phyloP scores from a whole-genome alignment of 805 yeast genomes.

The Pichia membranifaciens region DNA sequence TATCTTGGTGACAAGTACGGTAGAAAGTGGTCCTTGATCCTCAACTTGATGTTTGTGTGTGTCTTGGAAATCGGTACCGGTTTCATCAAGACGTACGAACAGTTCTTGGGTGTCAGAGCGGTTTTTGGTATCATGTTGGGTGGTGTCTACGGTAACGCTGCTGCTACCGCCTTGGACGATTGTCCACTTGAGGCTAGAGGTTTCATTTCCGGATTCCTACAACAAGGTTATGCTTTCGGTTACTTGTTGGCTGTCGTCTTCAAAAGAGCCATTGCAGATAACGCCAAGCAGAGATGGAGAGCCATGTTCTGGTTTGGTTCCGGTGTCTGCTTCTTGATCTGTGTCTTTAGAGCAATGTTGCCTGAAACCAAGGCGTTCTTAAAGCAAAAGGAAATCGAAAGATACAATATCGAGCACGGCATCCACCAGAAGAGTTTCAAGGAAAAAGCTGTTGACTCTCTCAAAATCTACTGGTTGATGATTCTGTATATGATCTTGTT shows the following conservation, averaged over 20 bases:
- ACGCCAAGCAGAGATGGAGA: slow-evolving; percentile 52
- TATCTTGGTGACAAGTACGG: slow-evolving; percentile 55
- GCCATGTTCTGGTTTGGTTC: slow-evolving; percentile 65
- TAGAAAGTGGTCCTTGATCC: slow-evolving; percentile 51
- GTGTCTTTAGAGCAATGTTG: slow-evolving; percentile 36
- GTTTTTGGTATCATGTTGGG: slow-evolving; percentile 58
- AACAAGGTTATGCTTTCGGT: slow-evolving; percentile 76
- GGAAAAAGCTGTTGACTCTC: slow-evolving; percentile 31
- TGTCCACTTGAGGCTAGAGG: slow-evolving; percentile 51
- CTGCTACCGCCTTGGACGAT: slow-evolving; percentile 50
- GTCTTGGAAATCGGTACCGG: slow-evolving; percentile 60
- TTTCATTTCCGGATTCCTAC: slow-evolving; percentile 61
- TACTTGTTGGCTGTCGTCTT: slow-evolving; percentile 60
- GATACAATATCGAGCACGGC: slow-evolving; percentile 27
- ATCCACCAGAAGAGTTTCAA: slow-evolving; percentile 30
- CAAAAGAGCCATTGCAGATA: slow-evolving; percentile 56
- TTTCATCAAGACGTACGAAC: slow-evolving; percentile 48
- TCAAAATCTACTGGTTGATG: slow-evolving; percentile 51
- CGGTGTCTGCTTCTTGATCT: slow-evolving; percentile 43
- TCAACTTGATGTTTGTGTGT: slow-evolving; percentile 41
- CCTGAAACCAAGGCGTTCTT: slow-evolving; percentile 53
- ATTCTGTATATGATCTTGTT: slow-evolving; percentile 50
- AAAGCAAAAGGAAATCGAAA: slow-evolving; percentile 34
- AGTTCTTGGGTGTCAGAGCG: slow-evolving; percentile 58
- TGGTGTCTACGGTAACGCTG: slow-evolving; percentile 49